These are phyloP conservation scores for Scedosporium boydii DNA, from an alignment of 2,329 filamentous ascomycete genomes.

Conservation along the genomic window DNA sequence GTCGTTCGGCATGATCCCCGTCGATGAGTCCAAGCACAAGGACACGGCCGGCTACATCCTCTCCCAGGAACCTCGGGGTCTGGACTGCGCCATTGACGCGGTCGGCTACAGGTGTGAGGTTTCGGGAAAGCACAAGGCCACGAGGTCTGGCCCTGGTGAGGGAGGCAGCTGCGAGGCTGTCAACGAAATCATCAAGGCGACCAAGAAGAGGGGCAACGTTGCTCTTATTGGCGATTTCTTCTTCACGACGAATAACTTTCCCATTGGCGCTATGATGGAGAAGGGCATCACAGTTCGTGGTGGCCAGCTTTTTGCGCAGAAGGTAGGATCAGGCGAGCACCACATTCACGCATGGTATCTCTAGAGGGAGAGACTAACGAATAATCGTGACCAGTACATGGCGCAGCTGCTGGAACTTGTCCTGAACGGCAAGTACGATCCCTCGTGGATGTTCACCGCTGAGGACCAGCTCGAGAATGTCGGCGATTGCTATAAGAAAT, in stretches of 20 bases:
- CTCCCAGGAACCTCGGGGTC: slow-evolving; percentile 14
- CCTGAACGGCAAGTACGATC: background rate
- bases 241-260: slow-evolving; percentile 17
- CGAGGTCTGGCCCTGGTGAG: slow-evolving; percentile 14
- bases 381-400: background rate
- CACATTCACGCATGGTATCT: too few species aligned
- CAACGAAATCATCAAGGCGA: slow-evolving; percentile 18
- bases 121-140: slow-evolving; percentile 1
- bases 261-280: slow-evolving; percentile 22
- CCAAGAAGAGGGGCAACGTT: slow-evolving; percentile 19
- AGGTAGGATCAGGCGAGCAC: too few species aligned
- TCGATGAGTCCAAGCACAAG: slow-evolving; percentile 15
- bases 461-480: background rate
- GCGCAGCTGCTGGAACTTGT: background rate
- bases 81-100: slow-evolving; percentile 20
- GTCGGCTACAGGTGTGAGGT: slow-evolving; percentile 18
- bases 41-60: slow-evolving; percentile 20
- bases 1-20: slow-evolving; percentile 18
- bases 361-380: too few species aligned
- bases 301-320: slow-evolving; percentile 15
- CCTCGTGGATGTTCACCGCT: background rate
- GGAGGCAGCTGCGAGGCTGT: slow-evolving; percentile 18
- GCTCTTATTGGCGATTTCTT: slow-evolving; percentile 21
- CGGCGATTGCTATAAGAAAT: background rate
- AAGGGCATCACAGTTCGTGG: slow-evolving; percentile 21